A percentile compares a stretch with the other conserved stretches of the same genome.
Conservation (phyloP, 805 yeast species). For the Saccharomyces kudriavzevii region DNA sequence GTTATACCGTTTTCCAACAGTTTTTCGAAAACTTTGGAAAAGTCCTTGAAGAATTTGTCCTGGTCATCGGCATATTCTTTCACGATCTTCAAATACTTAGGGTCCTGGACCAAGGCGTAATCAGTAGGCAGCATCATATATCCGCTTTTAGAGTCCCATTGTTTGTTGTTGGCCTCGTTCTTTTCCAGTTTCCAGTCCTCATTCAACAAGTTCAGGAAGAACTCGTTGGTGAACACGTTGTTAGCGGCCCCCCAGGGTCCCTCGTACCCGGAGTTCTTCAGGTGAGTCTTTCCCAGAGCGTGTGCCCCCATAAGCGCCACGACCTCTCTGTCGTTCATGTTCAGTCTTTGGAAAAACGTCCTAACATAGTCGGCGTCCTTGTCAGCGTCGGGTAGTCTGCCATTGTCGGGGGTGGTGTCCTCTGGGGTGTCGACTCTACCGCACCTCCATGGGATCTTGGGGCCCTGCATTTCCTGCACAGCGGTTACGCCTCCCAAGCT, state of each 20-base stretch:
- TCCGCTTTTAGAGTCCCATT: slow-evolving; percentile 53
- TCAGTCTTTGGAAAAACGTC: slow-evolving; percentile 54
- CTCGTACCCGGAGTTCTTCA: slow-evolving; percentile 63
- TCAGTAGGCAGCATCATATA: slow-evolving; percentile 88
- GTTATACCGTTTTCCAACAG: slow-evolving; percentile 68
- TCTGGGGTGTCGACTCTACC: slow-evolving; percentile 61
- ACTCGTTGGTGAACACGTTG: slow-evolving; percentile 65
- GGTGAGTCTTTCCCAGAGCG: slow-evolving; percentile 68
- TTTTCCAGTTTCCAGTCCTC: slow-evolving; percentile 48
- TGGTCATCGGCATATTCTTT: slow-evolving; percentile 61
- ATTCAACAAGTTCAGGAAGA: slow-evolving; percentile 48
- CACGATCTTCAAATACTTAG: slow-evolving; percentile 52
- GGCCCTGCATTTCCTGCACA: slow-evolving; percentile 72
- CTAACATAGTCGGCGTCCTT: slow-evolving; percentile 58
- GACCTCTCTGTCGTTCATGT: slow-evolving; percentile 61
- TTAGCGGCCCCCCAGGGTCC: slow-evolving; percentile 89
- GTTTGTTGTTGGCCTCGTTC: slow-evolving; percentile 53
- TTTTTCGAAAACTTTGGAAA: slow-evolving; percentile 59
- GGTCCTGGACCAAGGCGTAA: slow-evolving; percentile 57
- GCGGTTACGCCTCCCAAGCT: slow-evolving; percentile 75
- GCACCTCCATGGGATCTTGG: slow-evolving; percentile 71
- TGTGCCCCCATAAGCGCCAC: slow-evolving; percentile 74
- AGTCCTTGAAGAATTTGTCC: slow-evolving; percentile 52
- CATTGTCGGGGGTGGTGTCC: slow-evolving; percentile 49
- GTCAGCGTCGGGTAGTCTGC: slow-evolving; percentile 68